Evolutionary conservation across 2,329 filamentous ascomycete genomes (phyloP).

Genomic region (Dryadomyces quercus-mongolicae): DNA sequence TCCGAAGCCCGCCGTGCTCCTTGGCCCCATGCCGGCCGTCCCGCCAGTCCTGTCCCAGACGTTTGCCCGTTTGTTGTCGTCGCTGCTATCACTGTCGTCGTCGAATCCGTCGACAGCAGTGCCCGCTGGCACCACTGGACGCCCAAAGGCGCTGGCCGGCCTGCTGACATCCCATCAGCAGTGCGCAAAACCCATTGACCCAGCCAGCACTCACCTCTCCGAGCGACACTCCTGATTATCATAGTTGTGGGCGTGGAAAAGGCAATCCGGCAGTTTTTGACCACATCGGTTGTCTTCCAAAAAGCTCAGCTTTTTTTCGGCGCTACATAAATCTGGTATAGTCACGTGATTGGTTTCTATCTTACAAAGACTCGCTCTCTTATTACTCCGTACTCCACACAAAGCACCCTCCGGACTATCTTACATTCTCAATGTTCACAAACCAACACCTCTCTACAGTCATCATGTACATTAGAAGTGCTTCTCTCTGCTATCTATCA

Average conservation of each 20-base stretch:
- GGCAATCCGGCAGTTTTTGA: not conserved
- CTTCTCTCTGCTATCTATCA: not conserved
- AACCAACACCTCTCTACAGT: not conserved
- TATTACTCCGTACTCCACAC: no score
- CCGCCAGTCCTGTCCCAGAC: not conserved
- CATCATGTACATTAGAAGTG: conserved; percentile 2
- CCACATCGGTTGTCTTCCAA: not conserved
- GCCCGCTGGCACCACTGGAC: conserved; percentile 23
- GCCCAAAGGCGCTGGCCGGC: not conserved
- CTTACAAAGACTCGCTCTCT: no score
- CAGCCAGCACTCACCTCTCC: conserved; percentile 33
- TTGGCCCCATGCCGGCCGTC: not conserved
- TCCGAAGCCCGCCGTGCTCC: not conserved
- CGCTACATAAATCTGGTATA: not conserved
- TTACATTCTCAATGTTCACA: no score
- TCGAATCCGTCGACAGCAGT: conserved; percentile 21
- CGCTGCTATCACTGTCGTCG: conserved; percentile 7
- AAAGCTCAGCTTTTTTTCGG: conserved; percentile 4
- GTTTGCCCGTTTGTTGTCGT: not conserved
- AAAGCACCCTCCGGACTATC: no score
- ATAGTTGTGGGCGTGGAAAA: conserved; percentile 24
- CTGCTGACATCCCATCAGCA: not conserved
- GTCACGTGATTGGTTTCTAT: not conserved
- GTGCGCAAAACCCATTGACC: not conserved
- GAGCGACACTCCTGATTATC: conserved; percentile 43